phyloP scores from a whole-genome alignment of 225 moss, liverwort and hornwort genomes.

The Pseudisothecium myosuroides region DNA sequence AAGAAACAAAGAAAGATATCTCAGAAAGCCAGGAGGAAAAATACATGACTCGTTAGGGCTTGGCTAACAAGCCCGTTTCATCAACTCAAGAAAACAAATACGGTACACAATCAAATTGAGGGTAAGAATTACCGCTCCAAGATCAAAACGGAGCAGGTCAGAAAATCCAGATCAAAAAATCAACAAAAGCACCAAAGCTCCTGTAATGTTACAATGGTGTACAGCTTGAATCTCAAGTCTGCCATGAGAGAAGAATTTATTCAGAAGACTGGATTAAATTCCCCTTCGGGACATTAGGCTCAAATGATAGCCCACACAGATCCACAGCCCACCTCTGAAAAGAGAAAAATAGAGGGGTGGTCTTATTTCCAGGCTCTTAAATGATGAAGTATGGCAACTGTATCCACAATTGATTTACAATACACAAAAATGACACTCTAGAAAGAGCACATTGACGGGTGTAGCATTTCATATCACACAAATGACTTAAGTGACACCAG shows the following conservation, averaged over 20 bases:
- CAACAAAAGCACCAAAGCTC: neutral
- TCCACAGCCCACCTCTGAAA: neutral
- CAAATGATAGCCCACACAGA: neutral
- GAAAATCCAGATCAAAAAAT: neutral
- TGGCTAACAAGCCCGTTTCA: neutral
- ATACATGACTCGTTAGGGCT: neutral
- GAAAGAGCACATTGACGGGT: neutral
- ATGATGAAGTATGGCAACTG: neutral
- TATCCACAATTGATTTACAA: slow-evolving; percentile 7
- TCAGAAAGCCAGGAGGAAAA: no score
- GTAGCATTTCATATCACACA: neutral
- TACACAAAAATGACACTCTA: slow-evolving; percentile 5
- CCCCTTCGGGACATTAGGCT: neutral
- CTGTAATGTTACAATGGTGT: neutral
- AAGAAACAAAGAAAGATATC: neutral
- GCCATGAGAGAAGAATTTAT: neutral
- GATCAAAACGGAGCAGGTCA: neutral
- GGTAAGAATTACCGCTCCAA: neutral
- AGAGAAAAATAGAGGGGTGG: neutral
- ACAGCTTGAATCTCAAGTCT: neutral
- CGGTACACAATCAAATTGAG: neutral
- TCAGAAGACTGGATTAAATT: neutral
- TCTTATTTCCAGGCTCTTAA: slow-evolving; percentile 6
- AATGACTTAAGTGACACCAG: slow-evolving; percentile 23
- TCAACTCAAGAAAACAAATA: no score